These are phyloP conservation scores for Aurantiochytrium sp. DNA, from an alignment of 108 stramenopile genomes.

Conservation along the genomic window DNA sequence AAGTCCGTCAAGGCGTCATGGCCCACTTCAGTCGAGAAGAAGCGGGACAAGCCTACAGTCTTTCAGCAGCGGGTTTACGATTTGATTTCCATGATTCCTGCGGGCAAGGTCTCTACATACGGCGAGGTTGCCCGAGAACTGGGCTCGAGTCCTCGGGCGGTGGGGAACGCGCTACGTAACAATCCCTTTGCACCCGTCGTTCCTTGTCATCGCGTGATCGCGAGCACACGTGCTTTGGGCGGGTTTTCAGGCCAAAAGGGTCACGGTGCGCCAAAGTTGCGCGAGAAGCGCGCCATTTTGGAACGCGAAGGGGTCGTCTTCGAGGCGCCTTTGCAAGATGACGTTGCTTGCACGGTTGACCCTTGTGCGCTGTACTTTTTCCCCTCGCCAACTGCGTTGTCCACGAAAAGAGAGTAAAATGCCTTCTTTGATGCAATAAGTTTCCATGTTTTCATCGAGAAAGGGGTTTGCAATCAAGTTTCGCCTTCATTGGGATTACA, in stretches of 20 bases:
- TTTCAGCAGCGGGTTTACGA: slow-evolving; percentile 9
- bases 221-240: not conserved
- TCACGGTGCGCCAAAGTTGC: not conserved
- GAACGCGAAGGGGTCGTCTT: not conserved
- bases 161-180: slow-evolving; percentile 3
- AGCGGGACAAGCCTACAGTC: not conserved
- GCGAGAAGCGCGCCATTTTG: not conserved
- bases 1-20: not conserved
- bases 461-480: no score
- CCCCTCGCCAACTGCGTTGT: not conserved
- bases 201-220: not conserved
- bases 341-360: not conserved
- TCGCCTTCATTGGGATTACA: no score
- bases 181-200: not conserved
- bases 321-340: not conserved
- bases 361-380: not conserved
- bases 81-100: not conserved
- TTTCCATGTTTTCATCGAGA: no score
- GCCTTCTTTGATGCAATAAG: no score
- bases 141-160: not conserved
- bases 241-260: not conserved
- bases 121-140: slow-evolving; percentile 3
- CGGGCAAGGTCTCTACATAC: not conserved
- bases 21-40: not conserved
- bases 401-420: no score